Conservation (phyloP, 176 grass and related monocot species). For the Urochloa ruziziensis region DNA sequence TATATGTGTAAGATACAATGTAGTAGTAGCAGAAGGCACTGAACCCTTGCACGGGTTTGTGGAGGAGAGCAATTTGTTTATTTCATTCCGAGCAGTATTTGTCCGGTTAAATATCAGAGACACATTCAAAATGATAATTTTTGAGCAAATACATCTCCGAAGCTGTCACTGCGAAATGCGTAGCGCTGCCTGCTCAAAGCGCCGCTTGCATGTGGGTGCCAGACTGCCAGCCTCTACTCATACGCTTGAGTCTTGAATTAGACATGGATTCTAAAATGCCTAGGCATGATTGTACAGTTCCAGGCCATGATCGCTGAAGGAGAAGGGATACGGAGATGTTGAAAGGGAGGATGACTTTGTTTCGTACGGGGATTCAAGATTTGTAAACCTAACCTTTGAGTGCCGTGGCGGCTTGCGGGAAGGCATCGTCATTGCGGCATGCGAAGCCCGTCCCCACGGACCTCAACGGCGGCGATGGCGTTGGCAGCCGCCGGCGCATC, state of each 20-base stretch:
- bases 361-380: neutral
- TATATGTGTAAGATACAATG: slow-evolving; percentile 10
- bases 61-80: slow-evolving; percentile 16
- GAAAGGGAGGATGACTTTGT: neutral
- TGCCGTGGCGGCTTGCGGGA: neutral
- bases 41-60: slow-evolving; percentile 22
- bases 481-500: neutral
- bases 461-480: neutral
- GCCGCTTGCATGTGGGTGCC: neutral
- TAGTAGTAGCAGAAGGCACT: neutral
- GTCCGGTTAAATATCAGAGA: neutral
- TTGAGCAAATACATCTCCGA: neutral
- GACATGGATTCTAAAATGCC: neutral
- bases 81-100: neutral
- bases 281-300: neutral
- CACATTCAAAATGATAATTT: neutral
- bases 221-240: neutral
- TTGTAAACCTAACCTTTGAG: neutral
- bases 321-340: neutral
- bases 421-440: neutral
- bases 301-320: neutral
- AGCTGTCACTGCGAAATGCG: neutral
- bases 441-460: neutral
- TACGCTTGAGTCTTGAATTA: neutral
- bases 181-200: too few relatives aligned